These are phyloP conservation scores for Panicum miliaceum DNA, from an alignment of 176 grass and related monocot species.

Conservation along the genomic window DNA sequence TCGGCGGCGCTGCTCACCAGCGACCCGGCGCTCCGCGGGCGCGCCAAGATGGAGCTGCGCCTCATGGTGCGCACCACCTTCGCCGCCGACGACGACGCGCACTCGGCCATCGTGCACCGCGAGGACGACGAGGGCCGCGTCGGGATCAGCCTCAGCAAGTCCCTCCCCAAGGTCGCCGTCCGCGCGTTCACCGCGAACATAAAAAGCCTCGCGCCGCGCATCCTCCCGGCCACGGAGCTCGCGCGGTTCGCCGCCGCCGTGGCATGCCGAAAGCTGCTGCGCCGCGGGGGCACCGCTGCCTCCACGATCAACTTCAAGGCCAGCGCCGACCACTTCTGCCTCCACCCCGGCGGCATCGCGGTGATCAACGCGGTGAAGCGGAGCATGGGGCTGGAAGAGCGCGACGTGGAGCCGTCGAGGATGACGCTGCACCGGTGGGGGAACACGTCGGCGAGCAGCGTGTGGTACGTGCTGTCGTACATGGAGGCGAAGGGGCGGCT, in stretches of 20 bases:
- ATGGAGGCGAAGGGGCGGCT: constrained; percentile 73
- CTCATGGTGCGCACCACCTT: constrained; percentile 52
- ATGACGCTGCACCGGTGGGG: constrained; percentile 80
- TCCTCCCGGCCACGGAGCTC: constrained; percentile 59
- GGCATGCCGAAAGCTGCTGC: neutral
- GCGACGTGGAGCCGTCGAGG: constrained; percentile 58
- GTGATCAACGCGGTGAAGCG: constrained; percentile 60
- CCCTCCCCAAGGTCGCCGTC: constrained; percentile 57
- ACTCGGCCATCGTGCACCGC: constrained; percentile 37
- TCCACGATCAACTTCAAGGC: constrained; percentile 49
- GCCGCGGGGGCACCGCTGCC: neutral
- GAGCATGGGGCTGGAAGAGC: constrained; percentile 51
- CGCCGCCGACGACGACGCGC: constrained; percentile 55
- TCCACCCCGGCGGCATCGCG: constrained; percentile 64
- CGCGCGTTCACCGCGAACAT: constrained; percentile 60
- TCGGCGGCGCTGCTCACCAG: constrained; percentile 56
- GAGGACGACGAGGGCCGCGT: constrained; percentile 54
- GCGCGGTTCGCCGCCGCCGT: constrained; percentile 29
- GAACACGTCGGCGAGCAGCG: constrained; percentile 71
- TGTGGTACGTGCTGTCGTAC: constrained; percentile 77
- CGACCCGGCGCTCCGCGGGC: constrained; percentile 37
- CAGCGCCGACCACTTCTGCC: constrained; percentile 65
- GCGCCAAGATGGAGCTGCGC: constrained; percentile 63
- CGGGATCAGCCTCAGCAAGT: constrained; percentile 68
- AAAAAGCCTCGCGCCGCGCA: constrained; percentile 43